Base-by-base conservation (phyloP, 1,139 yeast species). In the Pichiaceae sp. region DNA sequence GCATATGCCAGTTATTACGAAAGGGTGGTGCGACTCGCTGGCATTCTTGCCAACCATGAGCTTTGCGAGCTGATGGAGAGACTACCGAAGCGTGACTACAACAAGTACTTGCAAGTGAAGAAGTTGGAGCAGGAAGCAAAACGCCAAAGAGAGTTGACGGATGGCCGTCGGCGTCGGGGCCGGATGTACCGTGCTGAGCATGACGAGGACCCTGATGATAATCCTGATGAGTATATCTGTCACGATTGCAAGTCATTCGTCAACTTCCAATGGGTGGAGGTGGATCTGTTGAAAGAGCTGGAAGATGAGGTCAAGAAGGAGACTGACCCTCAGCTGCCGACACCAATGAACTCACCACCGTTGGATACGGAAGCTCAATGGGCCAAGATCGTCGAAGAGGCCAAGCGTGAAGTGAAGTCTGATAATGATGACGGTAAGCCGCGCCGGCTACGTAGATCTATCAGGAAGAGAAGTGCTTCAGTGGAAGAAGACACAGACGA, bases 251-350 rank as follows among this genome's bases (percentile, higher is more conserved):
- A 53, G 38, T 47, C 62, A 2, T 43, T 47, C 32, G 56, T 57
- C 25, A 55, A 54, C 38, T 56, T 56, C 34, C 44, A 49, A 33
- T 58, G 63, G 63, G 38, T 56, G 9, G 53, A 54, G 30, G 38
- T 55, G 17, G 56, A 54, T 36, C 31, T 46, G 23, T 41, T 53
- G 37, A 37, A 43, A 18, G 48, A 47, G 12, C 17, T 41, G 7
- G 42, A 41, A 17, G 31, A 29, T 3, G 23, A 24, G 34, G 32
- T 16, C 17, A 17, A 15, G n/a, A 26, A 4, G 17, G 35, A 28
- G 17, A 19, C 21, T 7, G 18, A 20, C 9, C 15, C 24, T 16
- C 41, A 40, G 26, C 39, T 50, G n/a, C 55, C 50, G 7, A 52
- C 55, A 12, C 53, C 56, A 5, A 37, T 42, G 20, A 42, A 41